phyloP scores from a whole-genome alignment of 495 filamentous ascomycete genomes.

The Hypoxylon rickii region DNA sequence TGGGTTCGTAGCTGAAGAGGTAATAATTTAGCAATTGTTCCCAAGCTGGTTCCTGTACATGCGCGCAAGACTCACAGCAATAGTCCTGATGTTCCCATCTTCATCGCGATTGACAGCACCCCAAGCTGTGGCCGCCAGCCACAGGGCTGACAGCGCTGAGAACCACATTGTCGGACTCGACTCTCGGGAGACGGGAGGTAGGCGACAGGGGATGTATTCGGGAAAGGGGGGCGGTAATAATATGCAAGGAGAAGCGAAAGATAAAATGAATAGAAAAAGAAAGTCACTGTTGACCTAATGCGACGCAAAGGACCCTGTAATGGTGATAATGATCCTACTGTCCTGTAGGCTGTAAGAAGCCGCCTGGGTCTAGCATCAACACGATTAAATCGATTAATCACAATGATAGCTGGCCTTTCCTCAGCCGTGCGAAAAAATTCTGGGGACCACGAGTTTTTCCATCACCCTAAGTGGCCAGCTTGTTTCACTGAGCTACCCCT shows the following conservation, averaged over 20 bases:
- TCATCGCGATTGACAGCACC: conserved; percentile 48
- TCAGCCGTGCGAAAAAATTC: conserved; percentile 37
- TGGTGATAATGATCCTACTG: conserved; percentile 19
- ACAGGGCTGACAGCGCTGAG: conserved; percentile 54
- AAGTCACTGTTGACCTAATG: conserved; percentile 18
- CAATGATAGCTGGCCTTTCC: conserved; percentile 42
- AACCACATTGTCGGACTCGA: conserved; percentile 50
- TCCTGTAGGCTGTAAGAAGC: conserved; percentile 25
- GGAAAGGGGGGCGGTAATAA: conserved; percentile 10
- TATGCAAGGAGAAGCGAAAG: conserved; percentile 20
- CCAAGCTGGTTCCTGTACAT: conserved; percentile 6
- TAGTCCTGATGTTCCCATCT: conserved; percentile 58
- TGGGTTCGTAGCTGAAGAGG: conserved; percentile 59
- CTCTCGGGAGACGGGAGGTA: conserved; percentile 3
- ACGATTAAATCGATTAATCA: background rate
- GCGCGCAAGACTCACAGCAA: conserved; percentile 51
- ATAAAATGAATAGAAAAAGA: conserved; percentile 19
- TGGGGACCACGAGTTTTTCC: conserved; percentile 23
- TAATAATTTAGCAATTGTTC: conserved; percentile 67
- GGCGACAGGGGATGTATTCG: conserved; percentile 1
- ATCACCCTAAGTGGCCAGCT: conserved; percentile 34
- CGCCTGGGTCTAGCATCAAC: background rate
- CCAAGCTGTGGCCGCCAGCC: conserved; percentile 58
- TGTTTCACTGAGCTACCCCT: conserved; percentile 36
- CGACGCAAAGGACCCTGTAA: conserved; percentile 17